Conservation (phyloP, 257 asterid species). For the Jacaranda mimosifolia region DNA sequence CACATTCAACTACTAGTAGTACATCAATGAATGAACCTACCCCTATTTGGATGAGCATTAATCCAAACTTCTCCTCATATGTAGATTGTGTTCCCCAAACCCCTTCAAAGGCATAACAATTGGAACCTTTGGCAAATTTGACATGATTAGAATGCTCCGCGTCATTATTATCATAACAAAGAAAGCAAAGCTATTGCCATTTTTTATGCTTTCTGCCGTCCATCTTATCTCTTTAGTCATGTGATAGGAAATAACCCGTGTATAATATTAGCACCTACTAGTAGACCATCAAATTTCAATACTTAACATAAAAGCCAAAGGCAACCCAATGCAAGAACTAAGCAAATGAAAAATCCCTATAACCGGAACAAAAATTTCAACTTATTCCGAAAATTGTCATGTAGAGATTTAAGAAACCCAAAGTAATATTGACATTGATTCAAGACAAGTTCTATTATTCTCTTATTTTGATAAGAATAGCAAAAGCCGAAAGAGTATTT, state of each 20-base stretch:
- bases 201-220: slow-evolving; percentile 56
- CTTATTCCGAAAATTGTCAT: slow-evolving; percentile 18
- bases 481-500: slow-evolving; percentile 15
- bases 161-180: slow-evolving; percentile 70
- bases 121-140: slow-evolving; percentile 84
- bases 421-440: slow-evolving; percentile 15
- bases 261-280: slow-evolving; percentile 14
- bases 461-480: neutral
- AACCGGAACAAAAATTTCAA: slow-evolving; percentile 31
- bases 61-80: slow-evolving; percentile 96
- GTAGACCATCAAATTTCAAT: slow-evolving; percentile 29
- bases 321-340: slow-evolving; percentile 96
- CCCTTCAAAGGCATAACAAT: slow-evolving; percentile 99
- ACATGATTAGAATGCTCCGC: slow-evolving; percentile 85
- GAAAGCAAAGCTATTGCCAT: slow-evolving; percentile 83
- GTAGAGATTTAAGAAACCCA: slow-evolving; percentile 23
- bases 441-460: neutral
- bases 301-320: slow-evolving; percentile 90
- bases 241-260: slow-evolving; percentile 38
- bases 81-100: slow-evolving; percentile 95
- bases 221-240: slow-evolving; percentile 86
- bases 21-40: neutral
- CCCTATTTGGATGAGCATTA: slow-evolving; percentile 28
- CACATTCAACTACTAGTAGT: slow-evolving; percentile 6
- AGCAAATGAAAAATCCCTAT: slow-evolving; percentile 88